A percentile compares a stretch with the other conserved stretches of the same genome.
Conservation (phyloP, 495 filamentous ascomycete species). For the Aspergillus hancockii region DNA sequence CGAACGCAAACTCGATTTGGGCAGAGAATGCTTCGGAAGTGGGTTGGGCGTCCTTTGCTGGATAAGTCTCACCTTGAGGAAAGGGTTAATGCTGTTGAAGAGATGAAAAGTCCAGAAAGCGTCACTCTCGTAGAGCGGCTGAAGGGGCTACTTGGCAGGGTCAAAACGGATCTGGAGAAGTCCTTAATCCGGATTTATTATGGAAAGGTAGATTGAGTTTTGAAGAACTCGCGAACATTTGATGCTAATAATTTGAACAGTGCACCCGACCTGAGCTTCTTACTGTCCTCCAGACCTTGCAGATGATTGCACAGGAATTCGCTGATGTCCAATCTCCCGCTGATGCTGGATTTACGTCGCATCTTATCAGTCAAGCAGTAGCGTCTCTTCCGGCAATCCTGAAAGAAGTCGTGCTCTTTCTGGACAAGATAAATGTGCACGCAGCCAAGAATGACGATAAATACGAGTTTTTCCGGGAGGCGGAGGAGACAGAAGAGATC, state of each 20-base stretch:
- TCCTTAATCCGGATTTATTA: constrained; percentile 96
- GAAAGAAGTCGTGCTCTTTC: constrained; percentile 65
- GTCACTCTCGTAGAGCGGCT: constrained; percentile 71
- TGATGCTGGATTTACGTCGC: constrained; percentile 74
- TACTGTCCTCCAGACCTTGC: constrained; percentile 78
- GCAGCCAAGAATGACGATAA: constrained; percentile 88
- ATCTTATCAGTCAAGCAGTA: constrained; percentile 71
- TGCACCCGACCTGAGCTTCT: constrained; percentile 91
- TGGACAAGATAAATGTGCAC: constrained; percentile 83
- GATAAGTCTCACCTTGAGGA: constrained; percentile 76
- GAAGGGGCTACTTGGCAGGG: constrained; percentile 64
- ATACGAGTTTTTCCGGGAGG: constrained; percentile 87
- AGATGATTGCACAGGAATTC: constrained; percentile 76
- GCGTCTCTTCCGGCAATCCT: constrained; percentile 74
- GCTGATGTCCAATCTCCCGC: constrained; percentile 59
- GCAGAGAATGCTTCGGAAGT: constrained; percentile 83
- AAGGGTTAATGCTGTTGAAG: constrained; percentile 85
- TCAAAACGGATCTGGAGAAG: constrained; percentile 84
- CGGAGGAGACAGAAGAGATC: constrained; percentile 82
- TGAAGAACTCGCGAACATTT: neutral
- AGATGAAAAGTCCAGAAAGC: constrained; percentile 70
- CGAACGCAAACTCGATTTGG: constrained; percentile 91
- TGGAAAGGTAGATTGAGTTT: constrained; percentile 59
- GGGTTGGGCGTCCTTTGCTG: constrained; percentile 91
- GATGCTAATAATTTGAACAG: constrained; percentile 38